phyloP scores from a whole-genome alignment of 2,329 filamentous ascomycete genomes.

The Neofusicoccum ribis region DNA sequence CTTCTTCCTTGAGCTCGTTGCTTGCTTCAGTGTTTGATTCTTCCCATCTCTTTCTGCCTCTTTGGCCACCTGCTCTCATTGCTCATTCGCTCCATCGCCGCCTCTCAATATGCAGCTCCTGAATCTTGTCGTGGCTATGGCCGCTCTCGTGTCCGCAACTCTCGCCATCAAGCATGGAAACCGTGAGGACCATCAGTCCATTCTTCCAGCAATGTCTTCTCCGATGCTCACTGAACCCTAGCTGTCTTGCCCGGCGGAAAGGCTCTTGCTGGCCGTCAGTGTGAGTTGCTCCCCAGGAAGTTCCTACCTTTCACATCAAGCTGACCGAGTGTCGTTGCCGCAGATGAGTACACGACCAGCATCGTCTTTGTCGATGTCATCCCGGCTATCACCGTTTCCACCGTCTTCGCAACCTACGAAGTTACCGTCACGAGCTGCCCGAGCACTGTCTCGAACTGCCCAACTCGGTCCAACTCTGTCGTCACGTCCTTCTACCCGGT shows the following conservation, averaged over 20 bases:
- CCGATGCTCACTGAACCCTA: neutral
- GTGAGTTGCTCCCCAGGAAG: neutral
- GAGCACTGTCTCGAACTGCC: slow-evolving; percentile 41
- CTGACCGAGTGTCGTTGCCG: neutral
- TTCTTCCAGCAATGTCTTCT: neutral
- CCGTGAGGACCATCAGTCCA: neutral
- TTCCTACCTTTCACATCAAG: neutral
- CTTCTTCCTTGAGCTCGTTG: neutral
- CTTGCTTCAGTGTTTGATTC: neutral
- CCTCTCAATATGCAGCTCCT: slow-evolving; percentile 17
- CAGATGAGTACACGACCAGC: slow-evolving; percentile 8
- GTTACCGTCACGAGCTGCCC: slow-evolving; percentile 45
- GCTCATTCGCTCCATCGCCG: neutral
- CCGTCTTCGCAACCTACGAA: slow-evolving; percentile 44
- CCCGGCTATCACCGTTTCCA: slow-evolving; percentile 41
- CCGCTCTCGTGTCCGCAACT: slow-evolving; percentile 12
- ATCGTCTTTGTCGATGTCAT: slow-evolving; percentile 28
- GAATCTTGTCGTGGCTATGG: slow-evolving; percentile 10
- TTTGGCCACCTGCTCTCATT: neutral
- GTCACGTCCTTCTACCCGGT: slow-evolving; percentile 42
- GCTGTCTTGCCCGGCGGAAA: neutral
- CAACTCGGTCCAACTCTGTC: slow-evolving; percentile 34
- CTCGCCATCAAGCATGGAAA: slow-evolving; percentile 1
- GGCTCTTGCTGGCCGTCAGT: neutral
- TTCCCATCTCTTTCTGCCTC: neutral